phyloP scores from a whole-genome alignment of 2,329 filamentous ascomycete genomes.

The Microdochium trichocladiopsis region DNA sequence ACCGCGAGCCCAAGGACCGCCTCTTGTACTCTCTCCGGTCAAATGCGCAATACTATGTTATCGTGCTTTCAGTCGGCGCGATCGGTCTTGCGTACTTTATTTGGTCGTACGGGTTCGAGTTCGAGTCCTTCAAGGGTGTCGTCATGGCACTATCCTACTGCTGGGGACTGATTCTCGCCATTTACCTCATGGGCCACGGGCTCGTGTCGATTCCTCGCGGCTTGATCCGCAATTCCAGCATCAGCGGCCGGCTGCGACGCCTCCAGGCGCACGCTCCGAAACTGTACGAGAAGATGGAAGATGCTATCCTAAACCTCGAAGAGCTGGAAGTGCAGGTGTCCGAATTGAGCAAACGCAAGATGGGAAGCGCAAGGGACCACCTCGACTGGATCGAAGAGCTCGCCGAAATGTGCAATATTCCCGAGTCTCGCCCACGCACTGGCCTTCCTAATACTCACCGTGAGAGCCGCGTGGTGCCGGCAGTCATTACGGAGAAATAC shows the following conservation, averaged over 20 bases:
- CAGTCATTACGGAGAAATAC: conserved; percentile 88
- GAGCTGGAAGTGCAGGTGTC: conserved; percentile 74
- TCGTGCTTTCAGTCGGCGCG: conserved; percentile 63
- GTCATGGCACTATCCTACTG: conserved; percentile 94
- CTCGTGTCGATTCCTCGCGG: conserved; percentile 83
- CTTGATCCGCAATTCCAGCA: conserved; percentile 72
- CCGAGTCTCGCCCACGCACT: conserved; percentile 49
- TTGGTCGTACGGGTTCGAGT: conserved; percentile 65
- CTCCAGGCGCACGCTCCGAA: conserved; percentile 75
- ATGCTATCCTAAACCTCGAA: conserved; percentile 72
- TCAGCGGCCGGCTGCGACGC: conserved; percentile 64
- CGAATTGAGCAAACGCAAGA: conserved; percentile 75
- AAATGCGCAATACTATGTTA: conserved; percentile 84
- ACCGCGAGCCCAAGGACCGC: conserved; percentile 76
- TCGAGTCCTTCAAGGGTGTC: conserved; percentile 69
- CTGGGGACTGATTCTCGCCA: conserved; percentile 85
- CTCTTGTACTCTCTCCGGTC: conserved; percentile 77
- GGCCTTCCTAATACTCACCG: conserved; percentile 32
- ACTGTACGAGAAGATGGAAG: conserved; percentile 80
- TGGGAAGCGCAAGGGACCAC: conserved; percentile 66
- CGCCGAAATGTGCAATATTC: conserved; percentile 65
- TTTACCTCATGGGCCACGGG: conserved; percentile 97
- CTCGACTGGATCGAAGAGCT: conserved; percentile 96
- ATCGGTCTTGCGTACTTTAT: conserved; percentile 79
- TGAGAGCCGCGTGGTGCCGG: conserved; percentile 51